phyloP scores from a whole-genome alignment of 83 land plant species.

The Picea abies region DNA sequence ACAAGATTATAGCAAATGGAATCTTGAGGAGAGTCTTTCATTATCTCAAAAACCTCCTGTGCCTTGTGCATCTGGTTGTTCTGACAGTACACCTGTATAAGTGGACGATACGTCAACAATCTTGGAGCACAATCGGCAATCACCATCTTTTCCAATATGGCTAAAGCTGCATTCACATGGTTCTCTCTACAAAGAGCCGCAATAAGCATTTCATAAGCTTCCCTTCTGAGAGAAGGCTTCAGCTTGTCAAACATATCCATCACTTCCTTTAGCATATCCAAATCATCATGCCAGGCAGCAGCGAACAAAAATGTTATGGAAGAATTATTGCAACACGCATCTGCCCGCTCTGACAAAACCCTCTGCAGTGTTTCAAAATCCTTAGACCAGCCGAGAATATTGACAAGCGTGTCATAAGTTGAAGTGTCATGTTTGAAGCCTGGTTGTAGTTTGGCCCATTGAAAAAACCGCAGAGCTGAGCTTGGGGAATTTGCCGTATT shows the following conservation, averaged over 20 bases:
- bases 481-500: too few species aligned
- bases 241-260: not conserved
- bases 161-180: not conserved
- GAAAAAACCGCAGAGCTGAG: too few species aligned
- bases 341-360: too few species aligned
- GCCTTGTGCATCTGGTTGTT: constrained; percentile 5
- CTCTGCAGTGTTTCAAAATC: too few species aligned
- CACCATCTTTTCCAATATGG: not conserved
- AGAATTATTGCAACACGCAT: too few species aligned
- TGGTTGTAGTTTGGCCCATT: too few species aligned
- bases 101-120: not conserved
- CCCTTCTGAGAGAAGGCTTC: not conserved
- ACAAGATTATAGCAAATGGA: not conserved
- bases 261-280: not conserved
- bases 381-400: too few species aligned
- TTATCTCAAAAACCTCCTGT: not conserved
- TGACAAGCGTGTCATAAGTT: too few species aligned
- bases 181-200: not conserved
- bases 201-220: not conserved
- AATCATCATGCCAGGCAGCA: too few species aligned
- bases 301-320: too few species aligned
- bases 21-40: not conserved
- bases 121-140: constrained; percentile 6
- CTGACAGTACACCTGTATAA: constrained; percentile 8
- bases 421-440: too few species aligned